phyloP scores from a whole-genome alignment of 139 green algal genomes.

The Raphidocelis subcapitata region DNA sequence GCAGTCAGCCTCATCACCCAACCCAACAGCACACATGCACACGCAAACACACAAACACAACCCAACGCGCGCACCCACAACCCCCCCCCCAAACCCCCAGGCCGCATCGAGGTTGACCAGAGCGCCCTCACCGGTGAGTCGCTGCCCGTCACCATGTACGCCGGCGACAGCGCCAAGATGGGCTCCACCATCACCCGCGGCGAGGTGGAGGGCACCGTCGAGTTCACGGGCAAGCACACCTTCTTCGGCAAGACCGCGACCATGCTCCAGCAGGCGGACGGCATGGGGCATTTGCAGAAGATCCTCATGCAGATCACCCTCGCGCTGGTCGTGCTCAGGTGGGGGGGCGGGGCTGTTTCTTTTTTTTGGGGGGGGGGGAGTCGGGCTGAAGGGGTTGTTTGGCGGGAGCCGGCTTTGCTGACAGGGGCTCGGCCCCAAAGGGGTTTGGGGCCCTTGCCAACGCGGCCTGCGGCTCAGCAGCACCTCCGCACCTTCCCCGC shows the following conservation, averaged over 20 bases:
- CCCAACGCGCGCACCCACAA: too few species aligned
- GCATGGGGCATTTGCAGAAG: conserved; percentile 73
- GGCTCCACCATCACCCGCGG: conserved; percentile 74
- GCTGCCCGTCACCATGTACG: conserved; percentile 75
- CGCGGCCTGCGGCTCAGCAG: too few species aligned
- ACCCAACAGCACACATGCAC: too few species aligned
- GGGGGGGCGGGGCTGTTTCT: too few species aligned
- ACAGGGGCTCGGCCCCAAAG: too few species aligned
- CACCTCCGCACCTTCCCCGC: too few species aligned
- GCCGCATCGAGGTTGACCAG: conserved; percentile 67
- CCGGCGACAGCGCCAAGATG: conserved; percentile 79
- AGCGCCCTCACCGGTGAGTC: conserved; percentile 86
- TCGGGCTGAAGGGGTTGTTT: too few species aligned
- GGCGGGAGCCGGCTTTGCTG: too few species aligned
- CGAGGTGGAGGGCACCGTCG: conserved; percentile 70
- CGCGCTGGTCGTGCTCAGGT: conserved; percentile 61
- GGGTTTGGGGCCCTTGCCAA: too few species aligned
- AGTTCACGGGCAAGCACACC: conserved; percentile 72
- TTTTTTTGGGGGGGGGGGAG: too few species aligned
- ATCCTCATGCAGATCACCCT: conserved; percentile 76
- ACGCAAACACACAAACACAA: too few species aligned
- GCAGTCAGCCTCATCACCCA: too few species aligned
- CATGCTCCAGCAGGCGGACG: conserved; percentile 61
- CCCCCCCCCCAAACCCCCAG: neutral
- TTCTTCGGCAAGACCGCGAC: conserved; percentile 88